These are phyloP conservation scores for Globisporangium parvum DNA, from an alignment of 352 stramenopile species.

Conservation along the genomic window DNA sequence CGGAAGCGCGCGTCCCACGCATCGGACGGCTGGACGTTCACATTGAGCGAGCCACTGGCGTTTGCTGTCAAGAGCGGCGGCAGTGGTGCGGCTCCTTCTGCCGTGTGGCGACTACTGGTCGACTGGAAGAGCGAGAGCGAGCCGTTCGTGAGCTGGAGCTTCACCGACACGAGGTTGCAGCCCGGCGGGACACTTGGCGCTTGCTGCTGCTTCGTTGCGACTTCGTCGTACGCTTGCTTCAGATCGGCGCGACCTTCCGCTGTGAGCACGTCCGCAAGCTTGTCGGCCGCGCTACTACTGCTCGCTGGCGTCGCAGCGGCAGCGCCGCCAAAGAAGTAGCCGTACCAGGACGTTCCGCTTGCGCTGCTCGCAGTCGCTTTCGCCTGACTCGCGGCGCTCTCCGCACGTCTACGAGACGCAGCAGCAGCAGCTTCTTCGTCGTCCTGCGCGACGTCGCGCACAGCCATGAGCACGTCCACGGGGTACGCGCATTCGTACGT, in stretches of 20 bases:
- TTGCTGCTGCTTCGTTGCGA: constrained; percentile 39
- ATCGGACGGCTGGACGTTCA: constrained; percentile 61
- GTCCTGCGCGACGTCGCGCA: constrained; percentile 60
- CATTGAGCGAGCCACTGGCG: constrained; percentile 40
- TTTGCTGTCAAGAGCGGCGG: constrained; percentile 45
- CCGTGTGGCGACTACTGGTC: constrained; percentile 20
- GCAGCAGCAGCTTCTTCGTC: constrained; percentile 23
- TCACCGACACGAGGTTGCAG: constrained; percentile 64
- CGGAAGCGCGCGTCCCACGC: constrained; percentile 60
- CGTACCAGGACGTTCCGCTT: constrained; percentile 59
- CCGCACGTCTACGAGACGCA: constrained; percentile 22
- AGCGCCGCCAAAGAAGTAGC: constrained; percentile 69
- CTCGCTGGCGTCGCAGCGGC: constrained; percentile 5
- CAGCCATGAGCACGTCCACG: constrained; percentile 55
- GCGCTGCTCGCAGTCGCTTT: constrained; percentile 9
- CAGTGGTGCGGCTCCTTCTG: not conserved
- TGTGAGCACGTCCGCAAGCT: constrained; percentile 43
- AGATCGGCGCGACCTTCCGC: constrained; percentile 60
- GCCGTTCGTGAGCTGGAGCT: constrained; percentile 54
- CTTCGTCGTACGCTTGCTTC: constrained; percentile 72
- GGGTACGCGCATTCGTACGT: constrained; percentile 61
- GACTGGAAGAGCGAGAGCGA: constrained; percentile 51
- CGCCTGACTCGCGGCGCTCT: constrained; percentile 15
- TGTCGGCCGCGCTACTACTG: constrained; percentile 12
- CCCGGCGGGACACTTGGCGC: constrained; percentile 36